Percentiles rank a stretch among this genome's conserved stretches.
Evolutionary conservation across 495 filamentous ascomycete genomes (phyloP).

Genomic region (Articulospora tetracladia): DNA sequence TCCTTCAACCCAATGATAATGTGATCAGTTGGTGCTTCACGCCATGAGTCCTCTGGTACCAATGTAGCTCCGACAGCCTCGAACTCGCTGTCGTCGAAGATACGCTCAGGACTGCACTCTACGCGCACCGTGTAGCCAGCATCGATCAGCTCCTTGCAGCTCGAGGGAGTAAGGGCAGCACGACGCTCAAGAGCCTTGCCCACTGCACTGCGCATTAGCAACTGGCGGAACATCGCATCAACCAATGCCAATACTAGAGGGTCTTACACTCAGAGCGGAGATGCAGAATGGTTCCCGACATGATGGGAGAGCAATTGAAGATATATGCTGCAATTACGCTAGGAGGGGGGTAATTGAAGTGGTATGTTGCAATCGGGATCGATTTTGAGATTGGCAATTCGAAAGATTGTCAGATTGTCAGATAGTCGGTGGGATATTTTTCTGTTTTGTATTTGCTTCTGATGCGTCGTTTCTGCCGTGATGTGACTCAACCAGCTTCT

Average conservation of each 20-base stretch:
- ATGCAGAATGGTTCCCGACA: conserved; percentile 25
- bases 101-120: conserved; percentile 74
- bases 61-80: conserved; percentile 63
- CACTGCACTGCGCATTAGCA: conserved; percentile 24
- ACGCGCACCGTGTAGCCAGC: conserved; percentile 82
- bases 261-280: conserved; percentile 26
- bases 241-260: not conserved
- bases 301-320: too few species aligned
- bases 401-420: too few species aligned
- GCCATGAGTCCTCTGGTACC: conserved; percentile 82
- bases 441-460: too few species aligned
- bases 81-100: conserved; percentile 75
- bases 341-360: not conserved
- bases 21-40: conserved; percentile 65
- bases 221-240: conserved; percentile 17
- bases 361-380: too few species aligned
- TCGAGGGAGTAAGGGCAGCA: conserved; percentile 45
- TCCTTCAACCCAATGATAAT: conserved; percentile 94
- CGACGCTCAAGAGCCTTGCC: conserved; percentile 24
- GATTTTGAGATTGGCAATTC: too few species aligned
- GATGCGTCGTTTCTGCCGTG: too few species aligned
- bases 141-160: conserved; percentile 72
- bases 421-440: too few species aligned
- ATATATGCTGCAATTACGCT: too few species aligned
- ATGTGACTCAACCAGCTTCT: too few species aligned